Base-by-base conservation (phyloP, 768 basidiomycete genomes). In the Boletus barrowsii region DNA sequence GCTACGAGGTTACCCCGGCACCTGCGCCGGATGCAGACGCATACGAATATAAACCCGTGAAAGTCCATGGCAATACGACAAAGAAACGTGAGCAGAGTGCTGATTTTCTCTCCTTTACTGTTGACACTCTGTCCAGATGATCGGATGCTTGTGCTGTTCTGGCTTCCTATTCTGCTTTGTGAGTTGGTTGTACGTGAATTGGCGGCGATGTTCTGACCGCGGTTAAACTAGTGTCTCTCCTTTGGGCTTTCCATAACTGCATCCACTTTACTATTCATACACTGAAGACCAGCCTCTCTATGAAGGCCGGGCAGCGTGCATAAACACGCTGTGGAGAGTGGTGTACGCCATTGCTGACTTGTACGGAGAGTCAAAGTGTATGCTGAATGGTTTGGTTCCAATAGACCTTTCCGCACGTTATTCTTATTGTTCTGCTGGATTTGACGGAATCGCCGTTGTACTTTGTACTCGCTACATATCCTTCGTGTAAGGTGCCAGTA, bases 141-240 rank as follows among this genome's bases (percentile, higher is more conserved):
- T 67, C 84, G 83, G 40, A 93, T 93, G 90, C 80, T 93, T 43
- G 64, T 90, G 35, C 66, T 87, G 40, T 93, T 93, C 75, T 93
- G 90, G 90, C 76, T 93, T 61, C 90, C 90, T 17, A 89, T 93
- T 63, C 75, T 93, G 10, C 69, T 92, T 55, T 71, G 90, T 93
- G 62, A 75, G 89, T 83, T 10, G 32, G n/a, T 30, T 50, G 18
- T 42, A 17, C 10, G 6, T 44, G 13, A 15, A 42, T 49, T 33
- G 11, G 43, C 20, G 52, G 14, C 3, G 30, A 51, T 24, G 20
- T 41, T 30, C 53, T 68, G 39, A 63, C 35, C 9, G 40, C 22
- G 33, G 35, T 51, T 18, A 35, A 50, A 33, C 24, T 49, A 85
- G 83, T 86, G 58, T 84, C 84, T 50, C 71, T 84, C 48, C 63